Base-by-base conservation (phyloP, 2,329 filamentous ascomycete species). In the Trichoderma oligosporum region DNA sequence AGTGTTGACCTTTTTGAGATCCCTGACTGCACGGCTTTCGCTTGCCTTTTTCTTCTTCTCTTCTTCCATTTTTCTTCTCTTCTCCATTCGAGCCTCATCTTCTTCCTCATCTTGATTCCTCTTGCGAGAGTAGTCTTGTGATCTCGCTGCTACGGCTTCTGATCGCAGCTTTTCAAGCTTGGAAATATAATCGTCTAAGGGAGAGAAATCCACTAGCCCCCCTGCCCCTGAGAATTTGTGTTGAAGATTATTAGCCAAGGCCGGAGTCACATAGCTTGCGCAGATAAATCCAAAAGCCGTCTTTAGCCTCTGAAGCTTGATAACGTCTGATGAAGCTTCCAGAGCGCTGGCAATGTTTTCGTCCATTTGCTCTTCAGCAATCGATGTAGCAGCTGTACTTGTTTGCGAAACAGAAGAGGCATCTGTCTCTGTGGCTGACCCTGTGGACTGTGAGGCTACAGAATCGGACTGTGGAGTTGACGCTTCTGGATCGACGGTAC, bases 1-100 rank as follows among this genome's bases (percentile, higher is more conserved):
- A 0, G 88, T 92, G 73, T 97, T 89, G 46, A 92, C 93, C 75
- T 97, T 99, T 70, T 88, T 88, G 67, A 99, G 71, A 46, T 92
- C 82, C 68, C 85, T 86, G 1, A 97, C 84, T 0, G 84, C 92
- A 25, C 85, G 80, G 61, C 88, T 94, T 73, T 89, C 82, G 22
- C 77, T 78, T 2, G 82, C 83, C 74, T 95, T 92, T 71, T 84
- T 87, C 75, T 87, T 88, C 59, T 96, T 92, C 59, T 96, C 92
- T 61, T 96, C 93, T 49, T 96, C 91, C 73, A 87, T 84, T 70
- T 86, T 92, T 41, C 87, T 79, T 76, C 88, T 92, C 82, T 94
- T 96, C 70, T 92, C 89, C 3, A 84, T 84, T 3, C 86, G 75
- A 11, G 79, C 78, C 11, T 82, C 80, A 33, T 83, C 82, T 22